A percentile compares a stretch with the other conserved stretches of the same genome.
Conservation (phyloP, 257 asterid species). For the Jacaranda mimosifolia region DNA sequence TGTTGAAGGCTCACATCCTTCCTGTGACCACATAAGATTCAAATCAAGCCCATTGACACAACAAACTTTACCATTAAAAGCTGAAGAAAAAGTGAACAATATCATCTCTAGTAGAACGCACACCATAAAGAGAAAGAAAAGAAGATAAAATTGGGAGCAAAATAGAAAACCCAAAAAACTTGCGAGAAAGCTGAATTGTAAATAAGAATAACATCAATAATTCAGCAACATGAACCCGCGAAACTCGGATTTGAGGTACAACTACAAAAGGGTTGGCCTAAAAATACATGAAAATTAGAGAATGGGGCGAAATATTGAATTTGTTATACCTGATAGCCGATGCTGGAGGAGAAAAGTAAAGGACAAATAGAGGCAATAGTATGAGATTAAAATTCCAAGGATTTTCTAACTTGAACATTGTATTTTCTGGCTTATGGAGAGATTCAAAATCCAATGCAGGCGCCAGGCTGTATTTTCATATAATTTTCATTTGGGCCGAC, state of each 20-base stretch:
- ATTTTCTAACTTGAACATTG: slow-evolving; percentile 32
- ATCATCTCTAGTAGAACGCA: neutral
- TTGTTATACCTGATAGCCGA: slow-evolving; percentile 63
- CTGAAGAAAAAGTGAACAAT: neutral
- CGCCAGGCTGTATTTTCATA: slow-evolving; percentile 3
- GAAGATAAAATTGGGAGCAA: neutral
- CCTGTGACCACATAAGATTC: slow-evolving; percentile 46
- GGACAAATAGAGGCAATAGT: slow-evolving; percentile 36
- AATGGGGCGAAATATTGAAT: neutral
- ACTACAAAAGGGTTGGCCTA: neutral
- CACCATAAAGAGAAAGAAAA: neutral
- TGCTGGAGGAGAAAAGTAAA: slow-evolving; percentile 46
- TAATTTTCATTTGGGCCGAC: slow-evolving; percentile 29
- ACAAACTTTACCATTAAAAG: neutral
- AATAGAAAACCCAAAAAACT: neutral
- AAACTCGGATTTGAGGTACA: slow-evolving; percentile 9
- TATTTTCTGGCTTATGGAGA: slow-evolving; percentile 13
- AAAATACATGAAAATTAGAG: neutral
- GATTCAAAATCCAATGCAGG: slow-evolving; percentile 21
- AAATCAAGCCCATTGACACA: slow-evolving; percentile 27
- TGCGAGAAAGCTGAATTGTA: slow-evolving; percentile 6
- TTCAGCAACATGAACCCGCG: neutral
- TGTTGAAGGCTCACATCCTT: slow-evolving; percentile 66
- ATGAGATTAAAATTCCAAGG: slow-evolving; percentile 25
- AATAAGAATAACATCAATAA: neutral